Conservation (phyloP, 2,329 filamentous ascomycete species). For the Lasiodiplodia sp. region DNA sequence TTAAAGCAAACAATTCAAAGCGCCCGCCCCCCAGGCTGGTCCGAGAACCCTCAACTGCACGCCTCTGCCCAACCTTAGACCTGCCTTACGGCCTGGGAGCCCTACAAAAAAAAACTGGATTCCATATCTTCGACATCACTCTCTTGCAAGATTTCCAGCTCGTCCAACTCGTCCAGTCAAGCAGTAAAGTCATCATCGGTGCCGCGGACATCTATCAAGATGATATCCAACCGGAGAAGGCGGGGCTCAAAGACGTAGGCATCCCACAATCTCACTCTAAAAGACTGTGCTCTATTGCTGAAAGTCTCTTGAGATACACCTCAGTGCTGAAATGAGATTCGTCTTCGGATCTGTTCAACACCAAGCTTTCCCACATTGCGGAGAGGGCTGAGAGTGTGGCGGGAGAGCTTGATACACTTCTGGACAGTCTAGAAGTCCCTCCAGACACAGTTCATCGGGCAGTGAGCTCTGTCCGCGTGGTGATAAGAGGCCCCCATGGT, state of each 20-base stretch:
- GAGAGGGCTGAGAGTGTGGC: neutral
- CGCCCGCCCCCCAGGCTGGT: neutral
- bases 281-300: neutral
- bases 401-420: too few species aligned
- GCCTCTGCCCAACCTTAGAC: too few species aligned
- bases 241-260: neutral
- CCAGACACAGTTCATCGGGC: too few species aligned
- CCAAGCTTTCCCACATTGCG: neutral
- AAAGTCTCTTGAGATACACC: neutral
- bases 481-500: too few species aligned
- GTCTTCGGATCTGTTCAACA: neutral
- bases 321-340: neutral
- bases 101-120: neutral
- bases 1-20: neutral
- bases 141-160: neutral
- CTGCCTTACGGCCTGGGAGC: neutral
- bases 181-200: conserved; percentile 5
- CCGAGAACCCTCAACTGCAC: neutral
- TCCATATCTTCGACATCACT: neutral
- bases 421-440: too few species aligned
- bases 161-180: neutral
- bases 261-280: too few species aligned
- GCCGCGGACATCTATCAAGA: neutral
- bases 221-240: neutral
- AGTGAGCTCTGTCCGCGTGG: too few species aligned